Base-by-base conservation (phyloP, 1,139 yeast species). In the Chernovozyma aurita region DNA sequence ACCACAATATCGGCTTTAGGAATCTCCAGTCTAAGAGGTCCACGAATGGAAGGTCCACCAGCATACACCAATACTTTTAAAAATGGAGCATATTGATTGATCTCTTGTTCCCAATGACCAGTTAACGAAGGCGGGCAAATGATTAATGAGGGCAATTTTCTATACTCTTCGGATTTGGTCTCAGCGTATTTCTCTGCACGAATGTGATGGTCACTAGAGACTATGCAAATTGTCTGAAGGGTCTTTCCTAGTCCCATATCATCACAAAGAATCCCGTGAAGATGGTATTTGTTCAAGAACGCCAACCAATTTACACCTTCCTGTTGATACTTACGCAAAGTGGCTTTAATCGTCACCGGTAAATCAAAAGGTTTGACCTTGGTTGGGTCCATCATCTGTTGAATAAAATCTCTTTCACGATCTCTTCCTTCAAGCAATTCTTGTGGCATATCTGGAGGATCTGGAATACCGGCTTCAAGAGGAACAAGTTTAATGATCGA, bases 241-340 rank as follows among this genome's bases (percentile, higher is more conserved):
- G 99, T 94, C 57, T 94, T 94, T 40, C 99, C 99, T 27, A 94
- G 73, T 11, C 99, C 99, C 99, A 94, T 94, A 77, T 94, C 99
- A 60, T 94, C 99, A 76, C 98, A 92, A 35, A 94, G 67, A 51
- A 94, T 88, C 35, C 98, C 99, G 62, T 94, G 98, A 35, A 94
- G 67, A 58, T 92, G 96, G 53, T 94, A 94, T 53, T 86, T 86
- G 64, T 92, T 94, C 52, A 94, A 73, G 55, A 94, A 94, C 13
- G 96, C 96, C 38, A 94, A 70, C 99, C 99, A 94, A 56, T 92
- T 94, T 30, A 94, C 95, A 59, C 99, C 99, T 45, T 94, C 97
- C 58, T 92, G 97, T 62, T 94, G 99, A 55, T 94, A 94, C 47
- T 86, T 85, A 59, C 98, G 79, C 47, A 94, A 71, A 2, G 95